Evolutionary conservation across 1,139 yeast species (phyloP).

Genomic region (Candida buenavistaensis): DNA sequence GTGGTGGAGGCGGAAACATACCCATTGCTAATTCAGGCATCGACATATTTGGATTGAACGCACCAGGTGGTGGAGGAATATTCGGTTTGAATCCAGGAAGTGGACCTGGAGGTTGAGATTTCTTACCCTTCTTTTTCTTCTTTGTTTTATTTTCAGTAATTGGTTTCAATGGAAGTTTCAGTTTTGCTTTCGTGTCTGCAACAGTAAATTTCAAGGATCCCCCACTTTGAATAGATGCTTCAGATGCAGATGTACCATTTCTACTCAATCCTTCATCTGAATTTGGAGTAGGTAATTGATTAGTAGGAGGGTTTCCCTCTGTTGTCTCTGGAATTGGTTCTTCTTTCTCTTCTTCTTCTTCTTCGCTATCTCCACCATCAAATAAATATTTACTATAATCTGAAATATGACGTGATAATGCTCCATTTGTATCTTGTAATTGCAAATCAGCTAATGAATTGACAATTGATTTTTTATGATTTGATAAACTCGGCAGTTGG

Average conservation of each 20-base stretch:
- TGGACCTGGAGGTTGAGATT: conserved; percentile 8
- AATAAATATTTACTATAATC: conserved; percentile 35
- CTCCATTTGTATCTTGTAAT: conserved; percentile 6
- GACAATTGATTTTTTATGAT: neutral
- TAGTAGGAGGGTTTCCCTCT: no score
- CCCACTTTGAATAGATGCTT: conserved; percentile 38
- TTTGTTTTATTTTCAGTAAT: conserved; percentile 1
- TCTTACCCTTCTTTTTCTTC: conserved; percentile 1
- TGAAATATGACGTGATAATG: conserved; percentile 27
- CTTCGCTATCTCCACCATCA: conserved; percentile 20
- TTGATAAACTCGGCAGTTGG: neutral
- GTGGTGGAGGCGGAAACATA: conserved; percentile 6
- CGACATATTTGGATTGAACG: no score
- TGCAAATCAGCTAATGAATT: conserved; percentile 1
- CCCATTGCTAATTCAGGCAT: conserved; percentile 5
- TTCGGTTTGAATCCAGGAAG: conserved; percentile 12
- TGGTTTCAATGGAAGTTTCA: conserved; percentile 11
- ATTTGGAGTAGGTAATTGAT: conserved; percentile 20
- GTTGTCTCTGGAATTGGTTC: no score
- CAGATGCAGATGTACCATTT: conserved; percentile 30
- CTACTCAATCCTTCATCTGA: conserved; percentile 16
- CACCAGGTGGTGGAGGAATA: conserved; percentile 8
- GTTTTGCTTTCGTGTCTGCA: conserved; percentile 18
- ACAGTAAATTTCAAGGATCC: conserved; percentile 37
- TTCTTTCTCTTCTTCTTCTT: no score